Evolutionary conservation across 1,284 basidiomycete genomes (phyloP).

Genomic region (Sporisorium exsertum): DNA sequence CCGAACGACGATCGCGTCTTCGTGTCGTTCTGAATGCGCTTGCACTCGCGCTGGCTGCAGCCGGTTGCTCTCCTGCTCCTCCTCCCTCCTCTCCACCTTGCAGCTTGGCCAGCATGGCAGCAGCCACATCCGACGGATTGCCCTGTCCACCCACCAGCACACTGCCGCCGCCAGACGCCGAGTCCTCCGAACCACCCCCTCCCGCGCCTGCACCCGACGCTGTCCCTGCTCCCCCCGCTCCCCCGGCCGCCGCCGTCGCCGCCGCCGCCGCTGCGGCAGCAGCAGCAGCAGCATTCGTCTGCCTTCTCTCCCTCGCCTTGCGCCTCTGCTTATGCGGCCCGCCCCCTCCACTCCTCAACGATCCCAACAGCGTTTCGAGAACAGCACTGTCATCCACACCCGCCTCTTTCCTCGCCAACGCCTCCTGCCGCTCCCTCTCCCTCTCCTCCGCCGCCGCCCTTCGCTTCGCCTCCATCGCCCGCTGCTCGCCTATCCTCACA

Average conservation of each 20-base stretch:
- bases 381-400: constrained; percentile 66
- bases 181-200: constrained; percentile 26
- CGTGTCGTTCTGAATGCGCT: constrained; percentile 34
- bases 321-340: constrained; percentile 61
- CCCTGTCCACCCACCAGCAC: constrained; percentile 14
- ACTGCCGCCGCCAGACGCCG: background rate
- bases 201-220: background rate
- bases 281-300: constrained; percentile 35
- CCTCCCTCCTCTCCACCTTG: constrained; percentile 50
- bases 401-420: constrained; percentile 62
- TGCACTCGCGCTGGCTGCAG: constrained; percentile 6
- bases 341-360: constrained; percentile 60
- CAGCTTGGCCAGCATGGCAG: constrained; percentile 64
- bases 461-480: constrained; percentile 64
- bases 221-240: background rate
- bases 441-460: constrained; percentile 65
- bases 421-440: constrained; percentile 63
- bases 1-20: constrained; percentile 38
- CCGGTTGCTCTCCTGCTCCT: background rate
- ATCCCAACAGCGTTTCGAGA: constrained; percentile 66
- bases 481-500: constrained; percentile 62
- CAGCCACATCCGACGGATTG: constrained; percentile 59
- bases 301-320: constrained; percentile 55
- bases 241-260: constrained; percentile 2
- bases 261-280: background rate